A percentile compares a stretch with the other conserved stretches of the same genome.
These are phyloP conservation scores for Omphalea diandra DNA, from an alignment of 441 rosid genomes.

Conservation along the genomic window DNA sequence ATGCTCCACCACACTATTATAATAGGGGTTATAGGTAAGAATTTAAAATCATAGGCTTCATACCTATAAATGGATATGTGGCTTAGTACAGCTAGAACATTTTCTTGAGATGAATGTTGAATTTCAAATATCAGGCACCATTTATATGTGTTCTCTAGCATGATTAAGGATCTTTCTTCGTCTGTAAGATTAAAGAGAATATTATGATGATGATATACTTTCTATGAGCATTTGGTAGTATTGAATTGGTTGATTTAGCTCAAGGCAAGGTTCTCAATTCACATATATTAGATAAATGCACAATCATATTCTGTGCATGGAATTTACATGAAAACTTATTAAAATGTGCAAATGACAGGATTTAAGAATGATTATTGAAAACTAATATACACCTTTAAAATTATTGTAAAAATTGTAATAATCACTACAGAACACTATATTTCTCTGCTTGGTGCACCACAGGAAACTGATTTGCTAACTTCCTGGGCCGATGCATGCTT, in stretches of 20 bases:
- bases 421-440: background rate
- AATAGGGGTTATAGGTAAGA: constrained; percentile 46
- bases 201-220: background rate
- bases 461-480: background rate
- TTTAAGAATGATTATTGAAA: background rate
- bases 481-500: no score
- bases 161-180: background rate
- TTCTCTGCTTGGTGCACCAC: background rate
- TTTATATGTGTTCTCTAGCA: background rate
- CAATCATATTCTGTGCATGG: background rate
- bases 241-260: no score
- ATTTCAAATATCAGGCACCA: background rate
- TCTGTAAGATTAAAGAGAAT: background rate
- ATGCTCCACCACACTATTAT: constrained; percentile 39
- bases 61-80: background rate
- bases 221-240: no score
- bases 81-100: background rate
- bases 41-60: background rate
- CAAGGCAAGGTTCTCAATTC: background rate
- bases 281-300: background rate
- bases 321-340: no score
- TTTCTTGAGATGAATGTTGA: background rate
- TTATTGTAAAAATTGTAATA: constrained; percentile 1
- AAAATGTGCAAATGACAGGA: background rate
- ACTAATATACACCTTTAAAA: background rate